These are phyloP conservation scores for Linum usitatissimum DNA, from an alignment of 345 rosid genomes.

Conservation along the genomic window DNA sequence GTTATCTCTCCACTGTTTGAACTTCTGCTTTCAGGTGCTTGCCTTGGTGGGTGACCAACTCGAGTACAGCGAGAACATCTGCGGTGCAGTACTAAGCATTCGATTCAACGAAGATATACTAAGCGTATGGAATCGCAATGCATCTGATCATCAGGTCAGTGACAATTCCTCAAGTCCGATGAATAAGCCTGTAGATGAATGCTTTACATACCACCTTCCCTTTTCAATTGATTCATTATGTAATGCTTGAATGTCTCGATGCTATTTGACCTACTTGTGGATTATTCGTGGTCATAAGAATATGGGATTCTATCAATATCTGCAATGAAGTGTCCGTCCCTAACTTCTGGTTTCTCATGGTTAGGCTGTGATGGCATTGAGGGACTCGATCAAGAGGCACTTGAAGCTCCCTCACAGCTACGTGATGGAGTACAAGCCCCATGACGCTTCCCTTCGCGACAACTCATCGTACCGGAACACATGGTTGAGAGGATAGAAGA, in stretches of 20 bases:
- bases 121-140: conserved; percentile 87
- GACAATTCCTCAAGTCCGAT: background rate
- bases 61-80: conserved; percentile 67
- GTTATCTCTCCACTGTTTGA: background rate
- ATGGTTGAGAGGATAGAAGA: conserved; percentile 77
- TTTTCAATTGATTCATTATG: background rate
- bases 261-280: too few species aligned
- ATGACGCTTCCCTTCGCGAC: conserved; percentile 85
- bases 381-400: conserved; percentile 63
- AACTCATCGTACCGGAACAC: conserved; percentile 89
- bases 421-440: conserved; percentile 97
- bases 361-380: conserved; percentile 85
- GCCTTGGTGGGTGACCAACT: conserved; percentile 90
- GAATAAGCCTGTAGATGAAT: background rate
- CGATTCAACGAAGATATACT: conserved; percentile 89
- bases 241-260: background rate
- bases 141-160: conserved; percentile 83
- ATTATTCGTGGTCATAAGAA: too few species aligned
- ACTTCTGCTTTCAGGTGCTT: conserved; percentile 48
- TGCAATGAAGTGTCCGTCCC: too few species aligned
- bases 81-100: conserved; percentile 89
- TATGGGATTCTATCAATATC: too few species aligned
- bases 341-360: background rate
- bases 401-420: conserved; percentile 82
- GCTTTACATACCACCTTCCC: background rate